Conservation (phyloP, 768 basidiomycete species). For the Amanita thiersii region DNA sequence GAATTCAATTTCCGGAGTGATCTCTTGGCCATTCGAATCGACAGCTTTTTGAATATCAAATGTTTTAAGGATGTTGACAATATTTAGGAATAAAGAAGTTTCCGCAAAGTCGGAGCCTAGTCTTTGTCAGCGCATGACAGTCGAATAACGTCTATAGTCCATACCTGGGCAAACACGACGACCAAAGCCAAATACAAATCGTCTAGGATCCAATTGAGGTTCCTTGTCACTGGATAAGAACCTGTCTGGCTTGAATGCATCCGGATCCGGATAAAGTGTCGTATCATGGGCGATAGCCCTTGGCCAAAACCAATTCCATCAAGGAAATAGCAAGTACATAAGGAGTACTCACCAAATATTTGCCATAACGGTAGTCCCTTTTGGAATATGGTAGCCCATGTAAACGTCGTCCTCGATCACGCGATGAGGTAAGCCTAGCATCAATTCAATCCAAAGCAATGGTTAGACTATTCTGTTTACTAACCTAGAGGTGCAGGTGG, state of each 20-base stretch:
- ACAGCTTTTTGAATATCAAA: not conserved
- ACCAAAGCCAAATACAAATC: slow-evolving; percentile 27
- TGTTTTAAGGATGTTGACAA: not conserved
- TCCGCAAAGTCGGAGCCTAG: not conserved
- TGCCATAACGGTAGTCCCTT: slow-evolving; percentile 19
- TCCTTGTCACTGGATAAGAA: slow-evolving; percentile 18
- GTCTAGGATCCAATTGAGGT: slow-evolving; percentile 20
- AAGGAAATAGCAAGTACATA: not conserved
- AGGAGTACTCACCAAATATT: slow-evolving; percentile 21
- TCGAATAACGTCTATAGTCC: too few relatives aligned
- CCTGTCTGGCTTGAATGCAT: slow-evolving; percentile 12
- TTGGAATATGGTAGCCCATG: slow-evolving; percentile 25
- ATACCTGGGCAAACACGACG: too few relatives aligned
- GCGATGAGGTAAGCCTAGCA: slow-evolving; percentile 19
- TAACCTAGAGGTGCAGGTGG: slow-evolving; percentile 22
- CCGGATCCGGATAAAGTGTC: slow-evolving; percentile 26
- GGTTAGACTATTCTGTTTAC: not conserved
- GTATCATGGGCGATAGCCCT: slow-evolving; percentile 29
- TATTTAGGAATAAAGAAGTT: not conserved
- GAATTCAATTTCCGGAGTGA: slow-evolving; percentile 21
- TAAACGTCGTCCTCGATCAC: slow-evolving; percentile 23
- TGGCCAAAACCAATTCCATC: not conserved
- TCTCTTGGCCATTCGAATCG: slow-evolving; percentile 9
- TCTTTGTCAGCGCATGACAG: too few relatives aligned
- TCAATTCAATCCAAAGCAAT: not conserved